phyloP scores from a whole-genome alignment of 768 basidiomycete species.

The Cyathus striatus region DNA sequence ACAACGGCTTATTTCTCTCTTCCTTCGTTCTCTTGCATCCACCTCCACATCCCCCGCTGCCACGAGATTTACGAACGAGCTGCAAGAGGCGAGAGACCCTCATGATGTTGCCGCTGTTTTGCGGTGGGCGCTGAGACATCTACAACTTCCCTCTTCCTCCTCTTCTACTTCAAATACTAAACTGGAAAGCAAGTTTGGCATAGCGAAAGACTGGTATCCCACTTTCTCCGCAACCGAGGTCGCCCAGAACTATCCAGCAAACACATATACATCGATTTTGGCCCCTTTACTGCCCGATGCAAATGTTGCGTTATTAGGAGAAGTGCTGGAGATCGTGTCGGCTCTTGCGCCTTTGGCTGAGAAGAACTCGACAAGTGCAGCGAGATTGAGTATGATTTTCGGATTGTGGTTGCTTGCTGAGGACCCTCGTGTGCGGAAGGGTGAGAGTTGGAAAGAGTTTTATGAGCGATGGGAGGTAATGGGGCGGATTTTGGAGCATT shows the following conservation, averaged over 20 bases:
- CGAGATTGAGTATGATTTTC: slow-evolving; percentile 68
- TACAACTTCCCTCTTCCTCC: slow-evolving; percentile 36
- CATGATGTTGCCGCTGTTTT: slow-evolving; percentile 79
- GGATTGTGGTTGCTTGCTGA: slow-evolving; percentile 69
- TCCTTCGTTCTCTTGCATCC: slow-evolving; percentile 61
- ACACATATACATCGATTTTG: slow-evolving; percentile 58
- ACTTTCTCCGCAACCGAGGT: slow-evolving; percentile 59
- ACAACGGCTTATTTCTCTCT: slow-evolving; percentile 63
- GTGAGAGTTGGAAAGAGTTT: slow-evolving; percentile 59
- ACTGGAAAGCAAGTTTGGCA: slow-evolving; percentile 57
- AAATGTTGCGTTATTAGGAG: slow-evolving; percentile 54
- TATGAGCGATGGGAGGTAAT: slow-evolving; percentile 73
- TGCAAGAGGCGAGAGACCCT: slow-evolving; percentile 59
- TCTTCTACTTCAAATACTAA: no score
- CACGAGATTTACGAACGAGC: slow-evolving; percentile 58
- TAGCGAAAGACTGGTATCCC: slow-evolving; percentile 62
- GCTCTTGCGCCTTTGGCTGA: slow-evolving; percentile 72
- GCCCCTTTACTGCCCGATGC: slow-evolving; percentile 53
- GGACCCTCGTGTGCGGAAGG: slow-evolving; percentile 37
- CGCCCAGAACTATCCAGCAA: slow-evolving; percentile 50
- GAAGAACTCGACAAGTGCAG: slow-evolving; percentile 68
- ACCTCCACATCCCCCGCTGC: slow-evolving; percentile 35
- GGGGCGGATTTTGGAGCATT: slow-evolving; percentile 69
- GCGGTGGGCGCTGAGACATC: slow-evolving; percentile 76
- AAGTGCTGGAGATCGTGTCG: slow-evolving; percentile 58